Conservation (phyloP, 73 alveolate genomes). For the Paramecium primaurelia region DNA sequence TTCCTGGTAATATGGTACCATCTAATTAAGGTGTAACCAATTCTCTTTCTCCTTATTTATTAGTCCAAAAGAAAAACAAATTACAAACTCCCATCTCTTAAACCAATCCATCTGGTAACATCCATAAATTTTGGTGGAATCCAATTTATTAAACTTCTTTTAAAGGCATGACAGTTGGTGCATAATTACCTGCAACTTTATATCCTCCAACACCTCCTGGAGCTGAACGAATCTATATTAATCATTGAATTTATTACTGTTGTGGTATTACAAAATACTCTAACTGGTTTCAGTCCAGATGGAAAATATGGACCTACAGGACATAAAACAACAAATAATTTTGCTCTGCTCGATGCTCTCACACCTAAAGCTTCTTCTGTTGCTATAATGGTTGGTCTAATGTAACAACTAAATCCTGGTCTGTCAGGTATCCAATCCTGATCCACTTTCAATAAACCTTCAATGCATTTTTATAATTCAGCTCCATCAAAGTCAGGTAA, state of each 20-base stretch:
- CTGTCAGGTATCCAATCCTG: conserved; percentile 80
- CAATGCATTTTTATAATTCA: conserved; percentile 72
- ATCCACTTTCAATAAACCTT: conserved; percentile 70
- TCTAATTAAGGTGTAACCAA: conserved; percentile 74
- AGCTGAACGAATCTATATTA: conserved; percentile 71
- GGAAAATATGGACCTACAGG: conserved; percentile 92
- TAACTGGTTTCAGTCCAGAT: conserved; percentile 72
- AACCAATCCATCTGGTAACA: conserved; percentile 64
- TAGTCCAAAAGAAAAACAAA: conserved; percentile 64
- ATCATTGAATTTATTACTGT: background rate
- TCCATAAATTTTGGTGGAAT: conserved; percentile 77
- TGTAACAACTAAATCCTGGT: conserved; percentile 76
- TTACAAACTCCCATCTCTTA: conserved; percentile 54
- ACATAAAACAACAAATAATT: conserved; percentile 68
- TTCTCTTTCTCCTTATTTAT: conserved; percentile 67
- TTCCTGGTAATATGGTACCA: conserved; percentile 82
- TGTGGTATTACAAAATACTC: conserved; percentile 67
- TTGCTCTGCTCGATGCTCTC: conserved; percentile 69
- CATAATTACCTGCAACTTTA: conserved; percentile 81
- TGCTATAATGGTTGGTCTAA: conserved; percentile 85
- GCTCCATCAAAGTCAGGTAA: conserved; percentile 76
- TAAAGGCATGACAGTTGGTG: conserved; percentile 74
- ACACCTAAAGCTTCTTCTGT: conserved; percentile 79
- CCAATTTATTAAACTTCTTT: conserved; percentile 72
- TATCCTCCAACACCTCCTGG: conserved; percentile 82